These are phyloP conservation scores for Albophoma yamanashiensis DNA, from an alignment of 2,329 filamentous ascomycete genomes.

Conservation along the genomic window DNA sequence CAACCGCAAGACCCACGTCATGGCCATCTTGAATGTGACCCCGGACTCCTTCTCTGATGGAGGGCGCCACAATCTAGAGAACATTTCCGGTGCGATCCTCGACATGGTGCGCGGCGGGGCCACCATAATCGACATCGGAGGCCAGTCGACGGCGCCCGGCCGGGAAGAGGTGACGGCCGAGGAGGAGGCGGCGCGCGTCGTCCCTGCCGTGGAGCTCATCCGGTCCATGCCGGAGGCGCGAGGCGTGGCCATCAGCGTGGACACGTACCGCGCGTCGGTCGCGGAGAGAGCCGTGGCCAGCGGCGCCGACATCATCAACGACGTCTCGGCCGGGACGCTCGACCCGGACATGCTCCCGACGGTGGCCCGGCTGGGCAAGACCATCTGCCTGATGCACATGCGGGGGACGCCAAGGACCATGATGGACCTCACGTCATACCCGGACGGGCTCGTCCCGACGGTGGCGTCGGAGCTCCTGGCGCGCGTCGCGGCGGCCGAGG, in stretches of 20 bases:
- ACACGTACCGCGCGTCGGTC: constrained; percentile 83
- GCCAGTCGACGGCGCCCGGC: constrained; percentile 81
- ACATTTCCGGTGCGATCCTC: constrained; percentile 48
- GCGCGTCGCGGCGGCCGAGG: constrained; percentile 64
- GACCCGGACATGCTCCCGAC: constrained; percentile 76
- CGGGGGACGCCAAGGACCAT: constrained; percentile 79
- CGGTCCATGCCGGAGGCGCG: constrained; percentile 52
- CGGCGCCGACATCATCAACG: constrained; percentile 90
- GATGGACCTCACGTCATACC: constrained; percentile 58
- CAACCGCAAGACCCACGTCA: constrained; percentile 61
- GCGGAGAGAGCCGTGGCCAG: constrained; percentile 64
- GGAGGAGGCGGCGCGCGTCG: constrained; percentile 67
- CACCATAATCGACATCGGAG: constrained; percentile 83
- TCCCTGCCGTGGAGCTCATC: constrained; percentile 69
- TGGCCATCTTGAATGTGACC: constrained; percentile 92
- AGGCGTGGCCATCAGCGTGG: constrained; percentile 68
- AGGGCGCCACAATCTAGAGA: constrained; percentile 46
- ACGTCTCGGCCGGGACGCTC: constrained; percentile 73
- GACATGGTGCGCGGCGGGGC: constrained; percentile 58
- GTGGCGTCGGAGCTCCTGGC: constrained; percentile 57
- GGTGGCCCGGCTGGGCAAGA: constrained; percentile 65
- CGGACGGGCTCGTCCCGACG: constrained; percentile 52
- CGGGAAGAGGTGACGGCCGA: constrained; percentile 55
- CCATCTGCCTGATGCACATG: constrained; percentile 87
- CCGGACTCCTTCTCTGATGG: constrained; percentile 97